Base-by-base conservation (phyloP, 441 rosid genomes). In the Hura crepitans region DNA sequence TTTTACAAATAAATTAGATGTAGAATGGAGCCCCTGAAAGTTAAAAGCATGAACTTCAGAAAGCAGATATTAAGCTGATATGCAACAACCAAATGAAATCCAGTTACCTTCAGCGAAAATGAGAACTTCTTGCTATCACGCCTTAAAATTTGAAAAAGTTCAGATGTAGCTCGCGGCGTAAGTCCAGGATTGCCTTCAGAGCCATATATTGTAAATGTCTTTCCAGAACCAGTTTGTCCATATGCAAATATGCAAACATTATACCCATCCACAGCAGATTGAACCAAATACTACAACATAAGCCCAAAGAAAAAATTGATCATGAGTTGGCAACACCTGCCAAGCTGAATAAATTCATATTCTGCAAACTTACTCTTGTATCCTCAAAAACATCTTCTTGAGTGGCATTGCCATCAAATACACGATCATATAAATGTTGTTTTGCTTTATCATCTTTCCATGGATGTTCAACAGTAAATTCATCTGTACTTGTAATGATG, bases 181-280 rank as follows among this genome's bases (percentile, higher is more conserved):
- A 92, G 85, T 67, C 97, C 99, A 33, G 93, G 96, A 78, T 81
- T 86, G 69, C 69, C 74, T 54, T 84, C 90, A 74, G 88, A 81
- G 68, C 96, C 96, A 77, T 89, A 92, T 75, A 95, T 89, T 0
- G 99, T 94, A 80, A 85, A 94, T 75, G 99, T 94, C 81, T 94
- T 94, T 47, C 97, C 99, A 28, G 99, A 94, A 56, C 97, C 97
- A 70, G 99, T 94, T 87, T 94, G 99, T 51, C 99, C 99, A 75
- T 94, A 92, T 58, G 97, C 99, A 79, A 94, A 94, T 75, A 94
- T 90, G 77, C 97, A 94, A 5, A 94, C 96, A 20, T 94, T 95
- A 70, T 87, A 95, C 22, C 99, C 99, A 84, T 95, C 99, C 18
- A 95, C 85, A 69, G 96, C 96, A 31, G 99, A 92, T 65, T 94